phyloP scores from a whole-genome alignment of 1,284 basidiomycete species.

The Sanghuangporus weigelae region DNA sequence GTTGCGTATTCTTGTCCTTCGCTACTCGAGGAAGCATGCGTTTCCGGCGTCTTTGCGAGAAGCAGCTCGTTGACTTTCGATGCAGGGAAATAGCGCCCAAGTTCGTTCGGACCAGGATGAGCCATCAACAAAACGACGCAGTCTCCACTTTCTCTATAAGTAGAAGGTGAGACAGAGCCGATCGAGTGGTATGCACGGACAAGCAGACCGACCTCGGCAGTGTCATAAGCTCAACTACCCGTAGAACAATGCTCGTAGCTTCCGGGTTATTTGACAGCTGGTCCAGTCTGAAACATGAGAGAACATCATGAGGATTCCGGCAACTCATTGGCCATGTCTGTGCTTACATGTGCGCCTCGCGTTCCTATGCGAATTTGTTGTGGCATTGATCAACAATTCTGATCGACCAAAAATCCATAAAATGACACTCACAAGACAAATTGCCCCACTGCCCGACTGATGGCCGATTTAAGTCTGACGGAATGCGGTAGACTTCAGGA shows the following conservation, averaged over 20 bases:
- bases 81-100: constrained; percentile 61
- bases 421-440: constrained; percentile 38
- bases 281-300: constrained; percentile 38
- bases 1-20: constrained; percentile 49
- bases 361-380: constrained; percentile 30
- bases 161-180: too few relatives aligned
- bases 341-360: constrained; percentile 65
- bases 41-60: constrained; percentile 47
- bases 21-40: constrained; percentile 33
- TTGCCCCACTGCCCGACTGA: constrained; percentile 54
- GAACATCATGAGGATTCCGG: not conserved
- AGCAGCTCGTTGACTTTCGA: constrained; percentile 63
- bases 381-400: not conserved
- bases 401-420: not conserved
- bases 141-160: constrained; percentile 45
- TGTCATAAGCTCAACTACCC: constrained; percentile 59
- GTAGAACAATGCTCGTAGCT: constrained; percentile 45
- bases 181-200: not conserved
- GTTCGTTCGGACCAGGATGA: constrained; percentile 61
- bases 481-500: not conserved
- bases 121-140: constrained; percentile 58
- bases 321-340: not conserved
- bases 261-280: constrained; percentile 46
- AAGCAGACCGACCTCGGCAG: constrained; percentile 37
- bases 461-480: not conserved